These are phyloP conservation scores for Heliamphora pulchella DNA, from an alignment of 179 eudicot genomes.

Conservation along the genomic window DNA sequence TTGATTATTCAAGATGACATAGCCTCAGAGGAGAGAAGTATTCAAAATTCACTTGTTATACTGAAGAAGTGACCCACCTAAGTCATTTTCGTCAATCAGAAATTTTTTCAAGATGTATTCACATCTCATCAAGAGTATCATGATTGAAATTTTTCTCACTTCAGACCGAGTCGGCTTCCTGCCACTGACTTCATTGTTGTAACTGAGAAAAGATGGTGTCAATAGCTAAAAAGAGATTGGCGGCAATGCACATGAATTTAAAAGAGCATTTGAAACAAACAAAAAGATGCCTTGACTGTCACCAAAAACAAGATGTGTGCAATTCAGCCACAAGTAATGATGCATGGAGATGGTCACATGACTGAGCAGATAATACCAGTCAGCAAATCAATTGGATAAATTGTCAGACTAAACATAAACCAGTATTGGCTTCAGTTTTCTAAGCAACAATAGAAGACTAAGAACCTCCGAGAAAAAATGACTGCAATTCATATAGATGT, in stretches of 20 bases:
- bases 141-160: constrained; percentile 64
- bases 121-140: constrained; percentile 74
- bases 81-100: constrained; percentile 64
- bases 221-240: neutral
- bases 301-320: neutral
- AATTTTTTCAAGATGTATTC: constrained; percentile 68
- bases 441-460: neutral
- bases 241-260: neutral
- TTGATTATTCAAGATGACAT: constrained; percentile 12
- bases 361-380: constrained; percentile 1
- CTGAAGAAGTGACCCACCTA: constrained; percentile 42
- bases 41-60: constrained; percentile 6
- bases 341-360: neutral
- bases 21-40: neutral
- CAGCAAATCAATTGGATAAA: neutral
- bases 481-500: neutral
- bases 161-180: constrained; percentile 59
- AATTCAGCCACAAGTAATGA: neutral
- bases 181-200: constrained; percentile 33
- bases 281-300: neutral
- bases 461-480: neutral
- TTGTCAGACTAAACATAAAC: neutral
- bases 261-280: neutral
- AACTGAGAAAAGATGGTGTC: constrained; percentile 31
- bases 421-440: neutral